These are phyloP conservation scores for Phytophthora capsici DNA, from an alignment of 352 stramenopile genomes.

Conservation along the genomic window DNA sequence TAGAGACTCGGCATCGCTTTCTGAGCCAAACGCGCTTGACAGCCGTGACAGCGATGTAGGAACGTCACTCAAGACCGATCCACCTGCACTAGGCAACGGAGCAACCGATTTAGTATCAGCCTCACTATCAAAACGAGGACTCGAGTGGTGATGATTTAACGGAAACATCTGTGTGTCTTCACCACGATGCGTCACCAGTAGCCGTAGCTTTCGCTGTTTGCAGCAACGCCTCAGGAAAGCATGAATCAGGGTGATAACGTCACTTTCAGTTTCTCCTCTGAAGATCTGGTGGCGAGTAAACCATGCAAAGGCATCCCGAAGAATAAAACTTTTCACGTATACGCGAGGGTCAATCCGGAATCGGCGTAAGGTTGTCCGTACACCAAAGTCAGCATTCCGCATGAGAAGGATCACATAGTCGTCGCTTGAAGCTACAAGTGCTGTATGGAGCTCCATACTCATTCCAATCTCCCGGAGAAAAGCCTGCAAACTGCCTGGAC, in stretches of 20 bases:
- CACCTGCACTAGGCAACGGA: conserved; percentile 16
- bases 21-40: conserved; percentile 16
- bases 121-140: conserved; percentile 6
- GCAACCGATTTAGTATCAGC: conserved; percentile 5
- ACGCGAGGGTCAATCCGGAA: conserved; percentile 82
- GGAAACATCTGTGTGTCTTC: conserved; percentile 63
- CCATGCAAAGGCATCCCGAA: conserved; percentile 77
- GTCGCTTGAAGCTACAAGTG: conserved; percentile 60
- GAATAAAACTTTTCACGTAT: conserved; percentile 73
- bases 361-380: conserved; percentile 52
- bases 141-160: conserved; percentile 21
- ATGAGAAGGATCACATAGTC: conserved; percentile 82
- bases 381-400: conserved; percentile 56
- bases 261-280: conserved; percentile 14
- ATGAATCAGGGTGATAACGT: conserved; percentile 42
- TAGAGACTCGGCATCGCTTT: conserved; percentile 18
- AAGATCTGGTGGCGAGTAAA: conserved; percentile 61
- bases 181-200: conserved; percentile 67
- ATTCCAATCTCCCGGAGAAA: conserved; percentile 65
- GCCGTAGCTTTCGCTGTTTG: conserved; percentile 70
- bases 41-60: conserved; percentile 5
- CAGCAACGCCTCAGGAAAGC: conserved; percentile 78
- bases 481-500: conserved; percentile 29
- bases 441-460: conserved; percentile 48
- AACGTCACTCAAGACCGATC: conserved; percentile 15